Evolutionary conservation across 2,329 filamentous ascomycete genomes (phyloP).

Genomic region (Sordariomycetes sp.): DNA sequence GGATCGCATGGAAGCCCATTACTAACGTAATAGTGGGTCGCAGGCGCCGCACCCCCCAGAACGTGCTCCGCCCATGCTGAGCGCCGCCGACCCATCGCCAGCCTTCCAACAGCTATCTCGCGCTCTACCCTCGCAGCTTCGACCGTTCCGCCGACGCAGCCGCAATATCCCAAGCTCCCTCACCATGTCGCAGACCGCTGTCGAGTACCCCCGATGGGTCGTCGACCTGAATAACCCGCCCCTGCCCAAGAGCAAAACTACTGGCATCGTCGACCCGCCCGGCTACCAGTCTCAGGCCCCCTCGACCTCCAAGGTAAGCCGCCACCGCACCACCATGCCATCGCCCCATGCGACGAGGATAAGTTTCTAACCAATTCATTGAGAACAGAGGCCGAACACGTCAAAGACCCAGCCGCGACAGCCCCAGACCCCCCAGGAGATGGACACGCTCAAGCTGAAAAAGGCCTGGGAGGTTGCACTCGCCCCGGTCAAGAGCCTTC

Average conservation of each 20-base stretch:
- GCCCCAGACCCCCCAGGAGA: conserved; percentile 66
- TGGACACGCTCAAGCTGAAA: conserved; percentile 91
- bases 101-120: background rate
- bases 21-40: background rate
- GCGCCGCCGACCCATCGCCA: background rate
- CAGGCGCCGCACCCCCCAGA: background rate
- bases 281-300: conserved; percentile 53
- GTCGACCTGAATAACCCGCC: conserved; percentile 63
- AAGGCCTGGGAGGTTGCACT: conserved; percentile 98
- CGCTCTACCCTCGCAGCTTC: background rate
- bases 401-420: conserved; percentile 43
- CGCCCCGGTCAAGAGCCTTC: conserved; percentile 81
- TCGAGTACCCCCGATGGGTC: conserved; percentile 45
- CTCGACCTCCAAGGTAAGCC: conserved; percentile 39
- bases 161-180: background rate
- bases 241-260: conserved; percentile 48
- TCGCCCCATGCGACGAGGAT: background rate
- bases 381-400: conserved; percentile 31
- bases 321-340: background rate
- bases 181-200: conserved; percentile 2
- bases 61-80: background rate
- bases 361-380: background rate
- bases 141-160: background rate
- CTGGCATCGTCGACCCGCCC: conserved; percentile 68
- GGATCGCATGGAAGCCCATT: background rate